Conservation (phyloP, 2,329 filamentous ascomycete species). For the Clarireedia monteithiana region DNA sequence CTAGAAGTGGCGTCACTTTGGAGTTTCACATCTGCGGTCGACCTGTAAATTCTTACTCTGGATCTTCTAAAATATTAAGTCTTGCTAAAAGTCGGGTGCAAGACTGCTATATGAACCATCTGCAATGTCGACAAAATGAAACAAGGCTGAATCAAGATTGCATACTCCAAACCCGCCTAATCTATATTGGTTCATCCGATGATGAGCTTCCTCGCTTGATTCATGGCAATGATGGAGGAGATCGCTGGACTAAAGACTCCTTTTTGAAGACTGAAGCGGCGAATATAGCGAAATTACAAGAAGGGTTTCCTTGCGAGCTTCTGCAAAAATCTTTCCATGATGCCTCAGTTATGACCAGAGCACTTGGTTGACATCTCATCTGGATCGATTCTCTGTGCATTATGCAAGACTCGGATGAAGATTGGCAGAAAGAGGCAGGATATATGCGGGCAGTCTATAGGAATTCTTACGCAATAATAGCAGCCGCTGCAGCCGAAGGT, state of each 20-base stretch:
- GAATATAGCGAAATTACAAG: neutral
- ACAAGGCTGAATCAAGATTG: neutral
- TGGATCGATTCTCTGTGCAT: neutral
- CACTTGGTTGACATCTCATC: neutral
- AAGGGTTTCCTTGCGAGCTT: neutral
- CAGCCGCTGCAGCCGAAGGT: neutral
- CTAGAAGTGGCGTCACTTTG: too few relatives aligned
- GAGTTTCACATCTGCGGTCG: too few relatives aligned
- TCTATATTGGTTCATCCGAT: neutral
- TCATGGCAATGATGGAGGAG: neutral
- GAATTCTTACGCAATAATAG: neutral
- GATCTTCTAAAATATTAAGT: neutral
- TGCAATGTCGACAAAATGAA: neutral
- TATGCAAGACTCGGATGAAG: neutral
- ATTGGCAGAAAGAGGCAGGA: neutral
- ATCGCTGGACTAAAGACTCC: neutral
- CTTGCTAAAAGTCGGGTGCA: neutral
- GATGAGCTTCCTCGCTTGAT: neutral
- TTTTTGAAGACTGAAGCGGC: neutral
- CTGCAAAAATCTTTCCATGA: neutral
- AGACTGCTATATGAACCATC: neutral
- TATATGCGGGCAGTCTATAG: neutral
- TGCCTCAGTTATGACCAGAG: neutral
- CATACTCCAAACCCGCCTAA: neutral
- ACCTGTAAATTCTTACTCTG: neutral